phyloP scores from a whole-genome alignment of 1,284 basidiomycete genomes.

The Microbotryum scabiosae region DNA sequence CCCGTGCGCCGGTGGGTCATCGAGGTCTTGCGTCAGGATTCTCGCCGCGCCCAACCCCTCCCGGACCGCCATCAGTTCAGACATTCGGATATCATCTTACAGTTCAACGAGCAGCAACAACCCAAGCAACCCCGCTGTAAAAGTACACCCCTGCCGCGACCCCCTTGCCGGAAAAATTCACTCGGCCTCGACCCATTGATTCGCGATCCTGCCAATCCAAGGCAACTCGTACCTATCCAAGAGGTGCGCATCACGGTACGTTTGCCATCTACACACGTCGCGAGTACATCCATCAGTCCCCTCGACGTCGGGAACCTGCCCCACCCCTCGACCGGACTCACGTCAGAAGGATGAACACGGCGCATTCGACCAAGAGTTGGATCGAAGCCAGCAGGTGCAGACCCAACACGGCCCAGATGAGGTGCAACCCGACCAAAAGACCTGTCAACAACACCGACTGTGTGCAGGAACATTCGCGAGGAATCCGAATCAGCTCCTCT shows the following conservation, averaged over 20 bases:
- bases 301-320: too few species aligned
- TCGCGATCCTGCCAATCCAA: conserved; percentile 16
- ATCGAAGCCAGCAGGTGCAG: conserved; percentile 6
- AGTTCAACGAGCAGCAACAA: too few species aligned
- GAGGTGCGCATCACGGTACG: conserved; percentile 18
- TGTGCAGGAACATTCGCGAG: too few species aligned
- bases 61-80: too few species aligned
- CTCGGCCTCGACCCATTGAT: conserved; percentile 19
- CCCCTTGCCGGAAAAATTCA: not conserved
- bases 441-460: conserved; percentile 21
- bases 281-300: too few species aligned
- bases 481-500: not conserved
- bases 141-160: too few species aligned
- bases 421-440: conserved; percentile 8
- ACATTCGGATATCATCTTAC: too few species aligned
- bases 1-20: too few species aligned
- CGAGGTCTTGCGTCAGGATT: too few species aligned
- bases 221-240: conserved; percentile 16
- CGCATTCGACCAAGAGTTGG: conserved; percentile 9
- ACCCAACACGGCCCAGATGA: conserved; percentile 5
- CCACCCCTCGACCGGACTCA: not conserved
- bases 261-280: conserved; percentile 5
- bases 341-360: conserved; percentile 7
- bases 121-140: too few species aligned
- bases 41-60: too few species aligned